A percentile compares a stretch with the other conserved stretches of the same genome.
Evolutionary conservation across 306 rosid genomes (phyloP).

Genomic region (Albizia julibrissin): DNA sequence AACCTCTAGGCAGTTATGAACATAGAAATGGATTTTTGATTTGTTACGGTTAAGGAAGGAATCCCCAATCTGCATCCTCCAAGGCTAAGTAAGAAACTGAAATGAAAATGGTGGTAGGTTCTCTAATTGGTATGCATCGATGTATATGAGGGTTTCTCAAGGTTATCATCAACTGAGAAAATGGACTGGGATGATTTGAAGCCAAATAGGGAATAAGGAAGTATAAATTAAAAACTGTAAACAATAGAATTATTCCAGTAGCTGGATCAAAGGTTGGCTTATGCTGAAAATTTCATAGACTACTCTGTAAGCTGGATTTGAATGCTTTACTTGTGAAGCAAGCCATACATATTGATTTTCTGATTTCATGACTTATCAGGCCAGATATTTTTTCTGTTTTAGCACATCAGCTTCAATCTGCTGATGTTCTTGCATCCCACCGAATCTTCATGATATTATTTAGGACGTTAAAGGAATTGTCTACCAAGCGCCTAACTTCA

Average conservation of each 20-base stretch:
- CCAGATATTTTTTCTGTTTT: slow-evolving; percentile 83
- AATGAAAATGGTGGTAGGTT: not conserved
- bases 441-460: slow-evolving; percentile 79
- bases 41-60: not conserved
- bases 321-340: slow-evolving; percentile 26
- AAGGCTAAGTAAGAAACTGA: not conserved
- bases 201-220: not conserved
- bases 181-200: not conserved
- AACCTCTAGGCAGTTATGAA: slow-evolving; percentile 2
- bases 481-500: slow-evolving; percentile 83
- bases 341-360: slow-evolving; percentile 46
- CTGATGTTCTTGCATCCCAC: slow-evolving; percentile 82
- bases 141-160: not conserved
- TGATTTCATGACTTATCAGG: slow-evolving; percentile 66
- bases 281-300: not conserved
- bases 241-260: not conserved
- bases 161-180: not conserved
- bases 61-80: not conserved
- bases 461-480: slow-evolving; percentile 84
- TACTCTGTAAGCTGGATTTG: slow-evolving; percentile 15
- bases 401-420: slow-evolving; percentile 84
- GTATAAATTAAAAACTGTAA: not conserved
- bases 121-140: not conserved
- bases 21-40: not conserved
- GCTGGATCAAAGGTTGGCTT: not conserved